Conservation (phyloP, 2,329 filamentous ascomycete species). For the Fusarium sp. region DNA sequence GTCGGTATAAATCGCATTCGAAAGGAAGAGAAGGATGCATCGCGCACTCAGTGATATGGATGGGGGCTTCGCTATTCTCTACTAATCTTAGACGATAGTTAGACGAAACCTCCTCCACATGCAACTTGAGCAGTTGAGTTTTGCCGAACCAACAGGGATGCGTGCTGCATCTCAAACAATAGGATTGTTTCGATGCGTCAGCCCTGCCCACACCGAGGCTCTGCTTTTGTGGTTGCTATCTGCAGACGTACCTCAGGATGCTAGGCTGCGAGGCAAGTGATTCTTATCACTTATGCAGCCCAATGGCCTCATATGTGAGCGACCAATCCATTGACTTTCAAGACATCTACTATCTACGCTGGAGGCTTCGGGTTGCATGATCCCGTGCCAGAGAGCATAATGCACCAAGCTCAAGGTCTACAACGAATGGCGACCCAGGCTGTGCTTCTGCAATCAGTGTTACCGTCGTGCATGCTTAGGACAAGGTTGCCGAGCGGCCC, state of each 20-base stretch:
- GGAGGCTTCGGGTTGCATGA: slow-evolving; percentile 8
- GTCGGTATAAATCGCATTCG: neutral
- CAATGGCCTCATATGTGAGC: slow-evolving; percentile 20
- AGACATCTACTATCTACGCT: slow-evolving; percentile 2
- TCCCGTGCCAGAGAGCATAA: slow-evolving; percentile 20
- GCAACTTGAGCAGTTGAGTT: neutral
- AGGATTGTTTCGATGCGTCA: slow-evolving; percentile 6
- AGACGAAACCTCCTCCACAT: slow-evolving; percentile 3
- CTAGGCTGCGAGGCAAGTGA: slow-evolving; percentile 18
- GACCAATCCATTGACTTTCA: slow-evolving; percentile 17
- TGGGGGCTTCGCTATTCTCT: neutral
- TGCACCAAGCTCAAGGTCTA: slow-evolving; percentile 21
- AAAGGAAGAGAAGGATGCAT: neutral
- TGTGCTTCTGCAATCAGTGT: slow-evolving; percentile 34
- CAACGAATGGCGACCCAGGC: slow-evolving; percentile 25
- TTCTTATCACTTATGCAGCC: slow-evolving; percentile 22
- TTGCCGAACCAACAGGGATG: slow-evolving; percentile 4
- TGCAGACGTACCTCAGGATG: slow-evolving; percentile 4
- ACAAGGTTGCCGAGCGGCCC: slow-evolving; percentile 30
- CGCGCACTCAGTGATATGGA: neutral
- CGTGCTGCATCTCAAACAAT: neutral
- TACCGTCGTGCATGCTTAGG: slow-evolving; percentile 34
- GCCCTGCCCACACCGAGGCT: slow-evolving; percentile 16
- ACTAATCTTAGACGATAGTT: neutral
- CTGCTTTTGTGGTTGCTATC: slow-evolving; percentile 11